Evolutionary conservation across 1,284 basidiomycete genomes (phyloP).

Genomic region (Tilletia indica): DNA sequence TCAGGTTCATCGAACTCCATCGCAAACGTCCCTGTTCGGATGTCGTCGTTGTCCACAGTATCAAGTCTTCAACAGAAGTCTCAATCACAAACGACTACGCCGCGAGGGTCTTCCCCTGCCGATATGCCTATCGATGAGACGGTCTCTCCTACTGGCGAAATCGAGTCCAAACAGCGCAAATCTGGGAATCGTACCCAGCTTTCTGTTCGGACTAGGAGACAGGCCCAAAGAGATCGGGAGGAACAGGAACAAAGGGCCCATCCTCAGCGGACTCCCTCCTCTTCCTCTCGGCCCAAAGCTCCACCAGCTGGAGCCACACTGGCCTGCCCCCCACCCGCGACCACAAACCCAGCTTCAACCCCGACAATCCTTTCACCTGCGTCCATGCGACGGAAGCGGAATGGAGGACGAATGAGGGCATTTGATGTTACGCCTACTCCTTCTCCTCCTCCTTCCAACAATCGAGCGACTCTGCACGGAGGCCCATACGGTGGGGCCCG

Average conservation of each 20-base stretch:
- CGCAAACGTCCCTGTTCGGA: constrained; percentile 7
- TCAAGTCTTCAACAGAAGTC: background rate
- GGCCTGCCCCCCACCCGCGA: background rate
- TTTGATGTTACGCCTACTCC: constrained; percentile 7
- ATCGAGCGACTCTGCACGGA: background rate
- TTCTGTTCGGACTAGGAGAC: constrained; percentile 1
- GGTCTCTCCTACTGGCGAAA: background rate
- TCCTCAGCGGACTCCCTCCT: background rate
- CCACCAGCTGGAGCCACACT: background rate
- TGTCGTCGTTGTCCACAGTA: constrained; percentile 5
- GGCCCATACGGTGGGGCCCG: background rate
- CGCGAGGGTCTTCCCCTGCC: background rate
- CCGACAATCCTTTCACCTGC: background rate
- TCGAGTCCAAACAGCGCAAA: background rate
- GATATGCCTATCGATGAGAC: background rate
- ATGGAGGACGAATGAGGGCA: constrained; percentile 5
- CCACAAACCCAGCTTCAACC: background rate
- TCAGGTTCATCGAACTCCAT: background rate
- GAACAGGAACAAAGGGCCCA: background rate
- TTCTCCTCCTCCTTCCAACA: background rate
- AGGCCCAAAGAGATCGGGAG: constrained; percentile 7
- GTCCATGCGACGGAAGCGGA: background rate
- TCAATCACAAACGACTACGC: background rate
- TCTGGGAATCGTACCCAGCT: background rate
- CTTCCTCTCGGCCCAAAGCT: background rate